Evolutionary conservation across 257 asterid species (phyloP).

Genomic region (Henckelia pumila): DNA sequence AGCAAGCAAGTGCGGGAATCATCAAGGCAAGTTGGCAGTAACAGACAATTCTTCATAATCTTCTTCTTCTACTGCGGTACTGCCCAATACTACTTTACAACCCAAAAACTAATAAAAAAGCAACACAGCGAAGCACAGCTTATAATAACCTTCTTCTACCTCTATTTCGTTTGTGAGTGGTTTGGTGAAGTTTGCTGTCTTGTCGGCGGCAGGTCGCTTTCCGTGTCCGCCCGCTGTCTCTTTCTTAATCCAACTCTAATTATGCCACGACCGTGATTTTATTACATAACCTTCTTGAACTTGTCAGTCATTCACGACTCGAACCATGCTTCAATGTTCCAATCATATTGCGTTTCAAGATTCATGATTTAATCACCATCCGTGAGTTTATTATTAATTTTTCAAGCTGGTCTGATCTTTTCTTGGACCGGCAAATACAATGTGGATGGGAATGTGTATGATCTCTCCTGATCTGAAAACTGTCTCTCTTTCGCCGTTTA

Average conservation of each 20-base stretch:
- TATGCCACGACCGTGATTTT: constrained; percentile 20
- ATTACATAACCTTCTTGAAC: constrained; percentile 8
- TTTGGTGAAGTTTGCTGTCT: constrained; percentile 37
- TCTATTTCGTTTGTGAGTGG: constrained; percentile 14
- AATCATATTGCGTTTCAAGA: neutral
- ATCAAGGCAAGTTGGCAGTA: neutral
- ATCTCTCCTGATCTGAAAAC: constrained; percentile 28
- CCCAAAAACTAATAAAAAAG: neutral
- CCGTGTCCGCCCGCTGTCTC: constrained; percentile 48
- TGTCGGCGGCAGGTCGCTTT: constrained; percentile 70
- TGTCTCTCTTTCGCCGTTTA: constrained; percentile 11
- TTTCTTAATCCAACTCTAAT: constrained; percentile 23
- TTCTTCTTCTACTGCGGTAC: too few relatives aligned
- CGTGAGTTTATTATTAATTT: constrained; percentile 8
- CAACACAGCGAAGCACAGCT: neutral
- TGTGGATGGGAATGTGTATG: constrained; percentile 11
- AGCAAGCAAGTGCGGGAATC: too few relatives aligned
- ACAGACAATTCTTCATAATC: neutral
- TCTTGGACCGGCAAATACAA: constrained; percentile 11
- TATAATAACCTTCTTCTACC: neutral
- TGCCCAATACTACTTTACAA: neutral
- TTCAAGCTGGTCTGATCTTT: neutral
- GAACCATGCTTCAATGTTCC: neutral
- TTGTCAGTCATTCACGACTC: neutral
- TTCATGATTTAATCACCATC: constrained; percentile 19